A percentile compares a stretch with the other conserved stretches of the same genome.
Conservation (phyloP, 2,329 filamentous ascomycete genomes). For the Metarhizium rileyi region DNA sequence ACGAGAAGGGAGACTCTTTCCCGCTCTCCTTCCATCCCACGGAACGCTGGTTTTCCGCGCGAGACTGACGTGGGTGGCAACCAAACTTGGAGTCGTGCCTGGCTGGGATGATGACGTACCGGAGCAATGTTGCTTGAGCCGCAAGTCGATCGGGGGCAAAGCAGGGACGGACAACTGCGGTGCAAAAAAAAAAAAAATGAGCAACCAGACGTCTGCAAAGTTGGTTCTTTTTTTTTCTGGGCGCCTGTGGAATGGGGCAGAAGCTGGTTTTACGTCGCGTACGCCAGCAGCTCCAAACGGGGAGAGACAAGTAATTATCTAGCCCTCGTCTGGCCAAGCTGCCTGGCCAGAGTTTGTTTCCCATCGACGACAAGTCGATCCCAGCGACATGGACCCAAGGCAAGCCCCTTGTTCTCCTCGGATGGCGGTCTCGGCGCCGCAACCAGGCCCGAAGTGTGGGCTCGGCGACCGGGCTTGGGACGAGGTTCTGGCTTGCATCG, state of each 20-base stretch:
- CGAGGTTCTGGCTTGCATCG: too few species aligned
- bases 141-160: background rate
- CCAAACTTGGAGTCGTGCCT: background rate
- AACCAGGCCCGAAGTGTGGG: too few species aligned
- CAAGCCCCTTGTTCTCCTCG: too few species aligned
- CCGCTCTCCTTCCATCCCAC: background rate
- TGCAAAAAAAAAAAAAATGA: background rate
- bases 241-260: background rate
- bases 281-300: background rate
- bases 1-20: background rate
- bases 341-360: too few species aligned
- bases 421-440: too few species aligned
- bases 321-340: too few species aligned
- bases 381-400: too few species aligned
- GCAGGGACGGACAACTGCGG: background rate
- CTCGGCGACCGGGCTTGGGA: too few species aligned
- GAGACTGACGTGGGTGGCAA: slow-evolving; percentile 2
- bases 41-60: background rate
- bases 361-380: too few species aligned
- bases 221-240: too few species aligned
- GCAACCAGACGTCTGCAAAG: too few species aligned
- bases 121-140: background rate
- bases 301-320: too few species aligned
- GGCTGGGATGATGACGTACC: slow-evolving; percentile 5
- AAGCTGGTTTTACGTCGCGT: background rate